Conservation (phyloP, 192 early-diverging fungal genomes). For the Rhizoclosmatium globosum region DNA sequence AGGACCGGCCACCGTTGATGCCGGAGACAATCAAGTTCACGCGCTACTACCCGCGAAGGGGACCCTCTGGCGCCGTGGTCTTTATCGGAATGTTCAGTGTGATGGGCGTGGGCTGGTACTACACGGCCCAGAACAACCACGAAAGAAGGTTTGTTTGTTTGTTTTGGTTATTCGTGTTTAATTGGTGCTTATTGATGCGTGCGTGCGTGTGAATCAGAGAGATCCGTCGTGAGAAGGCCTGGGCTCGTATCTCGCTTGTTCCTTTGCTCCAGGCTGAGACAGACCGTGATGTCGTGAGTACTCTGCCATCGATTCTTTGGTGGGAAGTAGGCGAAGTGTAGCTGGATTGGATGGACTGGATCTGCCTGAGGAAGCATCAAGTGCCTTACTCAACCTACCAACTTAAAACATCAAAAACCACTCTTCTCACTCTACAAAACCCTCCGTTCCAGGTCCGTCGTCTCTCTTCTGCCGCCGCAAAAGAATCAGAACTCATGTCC, state of each 20-base stretch:
- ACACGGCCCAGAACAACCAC: conserved; percentile 66
- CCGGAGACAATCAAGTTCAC: conserved; percentile 83
- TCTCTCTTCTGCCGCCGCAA: conserved; percentile 70
- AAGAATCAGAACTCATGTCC: conserved; percentile 90
- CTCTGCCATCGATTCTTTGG: not conserved
- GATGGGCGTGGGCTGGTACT: conserved; percentile 86
- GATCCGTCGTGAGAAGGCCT: conserved; percentile 89
- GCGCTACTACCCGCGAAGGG: conserved; percentile 86
- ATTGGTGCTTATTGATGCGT: not conserved
- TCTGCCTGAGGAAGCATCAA: too few relatives aligned
- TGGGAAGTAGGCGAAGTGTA: not conserved
- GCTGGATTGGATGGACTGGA: too few relatives aligned
- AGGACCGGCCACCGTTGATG: conserved; percentile 83
- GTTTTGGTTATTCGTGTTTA: not conserved
- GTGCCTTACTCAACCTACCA: too few relatives aligned
- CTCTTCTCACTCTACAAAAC: conserved; percentile 14
- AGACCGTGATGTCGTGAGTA: conserved; percentile 83
- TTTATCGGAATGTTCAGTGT: conserved; percentile 77
- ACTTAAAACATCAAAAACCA: not conserved
- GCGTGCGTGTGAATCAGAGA: conserved; percentile 63
- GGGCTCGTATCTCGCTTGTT: conserved; percentile 91
- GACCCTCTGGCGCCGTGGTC: conserved; percentile 88
- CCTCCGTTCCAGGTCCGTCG: conserved; percentile 52
- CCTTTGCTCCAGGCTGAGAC: conserved; percentile 93
- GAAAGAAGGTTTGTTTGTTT: conserved; percentile 67